phyloP scores from a whole-genome alignment of 176 grass and related monocot species.

The Echinochloa phyllopogon region DNA sequence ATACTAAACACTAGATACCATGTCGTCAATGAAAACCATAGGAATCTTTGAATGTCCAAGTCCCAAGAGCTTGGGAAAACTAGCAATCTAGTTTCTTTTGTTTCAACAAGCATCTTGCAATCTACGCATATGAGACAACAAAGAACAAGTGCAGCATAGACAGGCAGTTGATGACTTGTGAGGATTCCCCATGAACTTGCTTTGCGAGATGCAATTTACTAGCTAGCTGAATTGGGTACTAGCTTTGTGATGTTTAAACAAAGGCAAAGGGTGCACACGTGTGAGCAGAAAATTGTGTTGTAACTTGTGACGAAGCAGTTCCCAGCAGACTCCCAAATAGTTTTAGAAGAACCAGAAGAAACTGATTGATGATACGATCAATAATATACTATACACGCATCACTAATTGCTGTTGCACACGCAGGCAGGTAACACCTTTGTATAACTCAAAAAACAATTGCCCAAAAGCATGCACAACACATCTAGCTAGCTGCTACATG shows the following conservation, averaged over 20 bases:
- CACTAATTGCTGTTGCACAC: constrained; percentile 45
- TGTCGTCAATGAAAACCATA: constrained; percentile 52
- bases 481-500: constrained; percentile 20
- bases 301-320: constrained; percentile 60
- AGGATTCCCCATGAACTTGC: constrained; percentile 49
- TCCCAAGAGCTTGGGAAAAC: constrained; percentile 60
- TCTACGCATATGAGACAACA: constrained; percentile 46
- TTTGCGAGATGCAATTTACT: constrained; percentile 47
- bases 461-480: constrained; percentile 35
- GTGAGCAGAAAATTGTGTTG: constrained; percentile 50
- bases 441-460: constrained; percentile 54
- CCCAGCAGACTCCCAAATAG: constrained; percentile 36
- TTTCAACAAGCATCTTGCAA: constrained; percentile 41
- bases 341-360: constrained; percentile 41
- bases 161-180: constrained; percentile 37
- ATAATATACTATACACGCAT: constrained; percentile 52
- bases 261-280: constrained; percentile 71
- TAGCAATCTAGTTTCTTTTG: constrained; percentile 44
- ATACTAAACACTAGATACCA: constrained; percentile 27
- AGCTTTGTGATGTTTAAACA: constrained; percentile 57
- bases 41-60: constrained; percentile 69
- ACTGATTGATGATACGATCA: constrained; percentile 33
- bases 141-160: constrained; percentile 43
- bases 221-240: constrained; percentile 9
- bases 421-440: constrained; percentile 51